phyloP scores from a whole-genome alignment of 768 basidiomycete species.

The Russula sp. region DNA sequence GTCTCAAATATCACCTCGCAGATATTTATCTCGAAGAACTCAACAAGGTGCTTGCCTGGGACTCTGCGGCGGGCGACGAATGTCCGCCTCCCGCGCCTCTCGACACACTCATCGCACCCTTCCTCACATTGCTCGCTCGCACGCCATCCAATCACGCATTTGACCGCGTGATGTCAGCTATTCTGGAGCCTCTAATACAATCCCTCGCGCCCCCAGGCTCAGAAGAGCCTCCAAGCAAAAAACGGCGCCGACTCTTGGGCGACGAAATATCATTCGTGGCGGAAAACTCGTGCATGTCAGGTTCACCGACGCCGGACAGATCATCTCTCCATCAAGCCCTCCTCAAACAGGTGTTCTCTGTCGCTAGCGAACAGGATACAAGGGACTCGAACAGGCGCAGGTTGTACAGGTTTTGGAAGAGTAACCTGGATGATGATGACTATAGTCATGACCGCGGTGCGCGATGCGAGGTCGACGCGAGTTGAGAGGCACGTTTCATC shows the following conservation, averaged over 20 bases:
- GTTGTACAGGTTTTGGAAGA: slow-evolving; percentile 79
- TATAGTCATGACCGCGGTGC: slow-evolving; percentile 30
- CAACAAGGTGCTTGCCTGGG: slow-evolving; percentile 49
- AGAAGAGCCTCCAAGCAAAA: slow-evolving; percentile 37
- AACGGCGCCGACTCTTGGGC: slow-evolving; percentile 42
- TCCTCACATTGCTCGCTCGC: slow-evolving; percentile 63
- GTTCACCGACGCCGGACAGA: slow-evolving; percentile 33
- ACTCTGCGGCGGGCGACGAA: slow-evolving; percentile 19
- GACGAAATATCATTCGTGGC: slow-evolving; percentile 41
- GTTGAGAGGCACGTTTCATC: slow-evolving; percentile 5
- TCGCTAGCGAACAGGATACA: slow-evolving; percentile 69
- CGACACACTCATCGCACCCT: slow-evolving; percentile 56
- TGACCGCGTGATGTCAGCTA: slow-evolving; percentile 60
- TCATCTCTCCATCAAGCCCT: slow-evolving; percentile 47
- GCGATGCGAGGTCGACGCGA: slow-evolving; percentile 4
- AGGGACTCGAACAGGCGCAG: slow-evolving; percentile 74
- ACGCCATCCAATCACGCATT: slow-evolving; percentile 61
- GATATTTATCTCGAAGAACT: slow-evolving; percentile 92
- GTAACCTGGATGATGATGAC: slow-evolving; percentile 42
- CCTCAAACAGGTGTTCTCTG: slow-evolving; percentile 59
- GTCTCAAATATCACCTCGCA: slow-evolving; percentile 78
- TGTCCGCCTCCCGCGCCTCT: slow-evolving; percentile 42
- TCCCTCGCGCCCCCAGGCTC: slow-evolving; percentile 39
- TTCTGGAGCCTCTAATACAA: slow-evolving; percentile 64
- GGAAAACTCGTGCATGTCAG: slow-evolving; percentile 47